Evolutionary conservation across 495 filamentous ascomycete genomes (phyloP).

Genomic region (Parathielavia appendiculata): DNA sequence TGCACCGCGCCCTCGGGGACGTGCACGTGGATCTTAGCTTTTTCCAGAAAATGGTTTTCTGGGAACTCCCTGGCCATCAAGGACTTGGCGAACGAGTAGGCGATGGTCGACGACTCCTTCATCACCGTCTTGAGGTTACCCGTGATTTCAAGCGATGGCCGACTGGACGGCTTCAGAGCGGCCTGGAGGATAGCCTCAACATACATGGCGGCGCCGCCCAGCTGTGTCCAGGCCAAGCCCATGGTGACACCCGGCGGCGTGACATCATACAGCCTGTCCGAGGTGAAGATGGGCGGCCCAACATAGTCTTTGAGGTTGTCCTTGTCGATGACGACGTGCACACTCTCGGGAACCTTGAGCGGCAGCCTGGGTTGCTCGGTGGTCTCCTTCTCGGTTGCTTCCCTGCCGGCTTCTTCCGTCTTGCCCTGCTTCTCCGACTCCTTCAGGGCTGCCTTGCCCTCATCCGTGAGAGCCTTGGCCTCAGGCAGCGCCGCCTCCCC

Average conservation of each 20-base stretch:
- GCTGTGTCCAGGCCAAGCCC: conserved; percentile 97
- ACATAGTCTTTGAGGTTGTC: conserved; percentile 97
- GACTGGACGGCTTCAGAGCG: conserved; percentile 62
- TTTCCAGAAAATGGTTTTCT: conserved; percentile 91
- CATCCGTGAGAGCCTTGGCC: conserved; percentile 75
- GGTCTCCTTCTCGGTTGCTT: conserved; percentile 32
- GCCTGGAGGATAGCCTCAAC: conserved; percentile 94
- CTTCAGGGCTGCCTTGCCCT: conserved; percentile 76
- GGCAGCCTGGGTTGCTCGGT: conserved; percentile 67
- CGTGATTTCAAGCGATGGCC: conserved; percentile 78
- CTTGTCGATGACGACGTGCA: conserved; percentile 82
- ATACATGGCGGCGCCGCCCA: conserved; percentile 95
- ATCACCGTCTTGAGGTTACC: conserved; percentile 95
- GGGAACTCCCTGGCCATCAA: conserved; percentile 77
- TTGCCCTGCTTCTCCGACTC: conserved; percentile 41
- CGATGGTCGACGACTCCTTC: conserved; percentile 93
- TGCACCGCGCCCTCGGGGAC: conserved; percentile 95
- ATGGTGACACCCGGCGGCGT: conserved; percentile 97
- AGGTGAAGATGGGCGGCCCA: conserved; percentile 89
- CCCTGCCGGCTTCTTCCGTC: conserved; percentile 14
- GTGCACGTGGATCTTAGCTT: conserved; percentile 92
- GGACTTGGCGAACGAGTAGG: conserved; percentile 93
- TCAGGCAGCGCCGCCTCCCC: conserved; percentile 83
- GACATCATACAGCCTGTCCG: conserved; percentile 89
- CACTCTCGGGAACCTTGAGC: conserved; percentile 79